Base-by-base conservation (phyloP, 2,329 filamentous ascomycete genomes). In the Pseudogymnoascus sp. region DNA sequence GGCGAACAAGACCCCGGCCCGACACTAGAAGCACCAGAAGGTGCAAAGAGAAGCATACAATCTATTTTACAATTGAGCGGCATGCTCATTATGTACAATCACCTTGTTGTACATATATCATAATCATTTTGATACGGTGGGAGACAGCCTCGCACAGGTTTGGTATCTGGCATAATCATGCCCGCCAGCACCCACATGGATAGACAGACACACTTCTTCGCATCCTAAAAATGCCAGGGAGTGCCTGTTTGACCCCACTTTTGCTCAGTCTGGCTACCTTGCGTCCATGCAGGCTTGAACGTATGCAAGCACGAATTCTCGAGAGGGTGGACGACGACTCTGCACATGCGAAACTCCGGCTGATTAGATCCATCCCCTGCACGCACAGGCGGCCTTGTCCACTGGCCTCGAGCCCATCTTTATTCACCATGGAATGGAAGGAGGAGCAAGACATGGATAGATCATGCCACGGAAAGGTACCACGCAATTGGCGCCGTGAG, bases 11-110 rank as follows among this genome's bases (percentile, higher is more conserved):
- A 25, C 47, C 25, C 47, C 5, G 47, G 28, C 2, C 47, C 8
- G 47, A 35, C 47, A 53, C 47, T 53, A 53, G 47, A 53, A 53
- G 47, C 47, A 53, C 18, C 47, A 53, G 47, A 53, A 53, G 43
- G 9, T 53, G 9, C 47, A 15, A 53, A 53, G 47, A 33, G 11
- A 53, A 53, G 47, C 28, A 53, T 53, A 53, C 47, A 53, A 53
- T 53, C 47, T 53, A 53, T 35, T 53, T 53, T 11, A 50, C 22
- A 50, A 15, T 50, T 15, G 43, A 11, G 22, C 43, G 9, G 28
- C 22, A 11, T 30, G 25, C 14, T 30, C 15, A 35, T 53, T 1
- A 53, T 53, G 28, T 33, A 33, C 47, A 35, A 53, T 53, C 28
- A 20, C 28, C 9, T 53, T 53, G 47, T 33, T 20, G 30, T 25